These are phyloP conservation scores for Aspergillus olivimuriae DNA, from an alignment of 495 filamentous ascomycete genomes.

Conservation along the genomic window DNA sequence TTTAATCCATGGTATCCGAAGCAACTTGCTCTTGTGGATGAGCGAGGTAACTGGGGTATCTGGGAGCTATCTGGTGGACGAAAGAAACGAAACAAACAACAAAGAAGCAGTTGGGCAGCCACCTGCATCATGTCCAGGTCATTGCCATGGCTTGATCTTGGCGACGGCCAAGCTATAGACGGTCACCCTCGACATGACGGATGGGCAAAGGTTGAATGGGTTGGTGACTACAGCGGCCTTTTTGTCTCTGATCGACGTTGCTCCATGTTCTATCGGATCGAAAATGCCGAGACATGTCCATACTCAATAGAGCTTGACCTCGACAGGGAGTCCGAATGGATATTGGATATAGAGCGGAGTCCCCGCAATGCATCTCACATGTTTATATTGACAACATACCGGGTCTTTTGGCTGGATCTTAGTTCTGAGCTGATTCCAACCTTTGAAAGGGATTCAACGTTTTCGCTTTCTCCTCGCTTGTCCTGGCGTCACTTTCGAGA, in stretches of 20 bases:
- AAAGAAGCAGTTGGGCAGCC: conserved; percentile 22
- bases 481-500: conserved; percentile 43
- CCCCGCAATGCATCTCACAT: conserved; percentile 40
- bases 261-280: conserved; percentile 33
- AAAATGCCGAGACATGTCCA: conserved; percentile 12
- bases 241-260: conserved; percentile 41
- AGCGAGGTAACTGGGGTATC: conserved; percentile 65
- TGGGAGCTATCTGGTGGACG: conserved; percentile 57
- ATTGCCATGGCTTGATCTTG: conserved; percentile 24
- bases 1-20: conserved; percentile 71
- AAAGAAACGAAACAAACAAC: conserved; percentile 21
- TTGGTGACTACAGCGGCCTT: conserved; percentile 35
- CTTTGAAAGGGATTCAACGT: conserved; percentile 6
- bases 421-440: background rate
- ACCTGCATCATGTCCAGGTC: conserved; percentile 20
- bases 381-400: conserved; percentile 49
- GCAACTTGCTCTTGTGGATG: conserved; percentile 69
- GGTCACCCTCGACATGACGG: conserved; percentile 33
- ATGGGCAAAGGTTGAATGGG: conserved; percentile 49
- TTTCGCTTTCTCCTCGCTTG: conserved; percentile 20
- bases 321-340: conserved; percentile 38
- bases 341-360: conserved; percentile 48
- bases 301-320: conserved; percentile 30
- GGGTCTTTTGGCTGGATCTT: conserved; percentile 38
- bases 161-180: conserved; percentile 9